These are phyloP conservation scores for Myrica gale DNA, from an alignment of 306 rosid genomes.

Conservation along the genomic window DNA sequence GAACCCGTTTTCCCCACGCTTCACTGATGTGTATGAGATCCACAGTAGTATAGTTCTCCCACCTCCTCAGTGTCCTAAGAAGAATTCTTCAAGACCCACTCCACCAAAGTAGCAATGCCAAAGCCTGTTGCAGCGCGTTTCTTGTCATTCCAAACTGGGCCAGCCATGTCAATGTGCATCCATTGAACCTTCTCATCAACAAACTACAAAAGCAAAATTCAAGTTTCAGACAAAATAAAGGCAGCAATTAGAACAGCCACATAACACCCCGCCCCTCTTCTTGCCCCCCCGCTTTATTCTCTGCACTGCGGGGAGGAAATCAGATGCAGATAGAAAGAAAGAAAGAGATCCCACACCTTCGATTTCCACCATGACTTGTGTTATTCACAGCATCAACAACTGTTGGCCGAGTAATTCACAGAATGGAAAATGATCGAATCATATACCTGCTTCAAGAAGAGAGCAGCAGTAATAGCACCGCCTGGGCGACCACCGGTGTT, in stretches of 20 bases:
- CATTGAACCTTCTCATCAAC: conserved; percentile 96
- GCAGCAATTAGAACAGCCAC: background rate
- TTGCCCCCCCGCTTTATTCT: too few relatives aligned
- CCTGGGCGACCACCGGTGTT: conserved; percentile 86
- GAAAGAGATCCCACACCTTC: background rate
- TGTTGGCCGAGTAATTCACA: background rate
- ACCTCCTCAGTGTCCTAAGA: conserved; percentile 30
- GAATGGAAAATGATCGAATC: conserved; percentile 3
- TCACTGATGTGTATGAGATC: background rate
- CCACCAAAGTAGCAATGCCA: conserved; percentile 83
- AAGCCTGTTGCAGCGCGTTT: conserved; percentile 78
- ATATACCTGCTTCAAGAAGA: conserved; percentile 88
- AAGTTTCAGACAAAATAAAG: conserved; percentile 18
- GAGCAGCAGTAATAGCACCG: conserved; percentile 90
- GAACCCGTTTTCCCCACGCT: background rate
- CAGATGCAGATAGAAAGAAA: background rate
- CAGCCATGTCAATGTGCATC: conserved; percentile 97
- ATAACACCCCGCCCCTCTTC: background rate
- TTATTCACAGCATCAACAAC: too few relatives aligned
- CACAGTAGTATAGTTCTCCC: background rate
- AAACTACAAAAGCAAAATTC: conserved; percentile 53
- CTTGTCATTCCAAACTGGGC: conserved; percentile 86
- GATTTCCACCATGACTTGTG: background rate
- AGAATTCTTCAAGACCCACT: conserved; percentile 87
- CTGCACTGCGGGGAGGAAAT: too few relatives aligned